Evolutionary conservation across 2,329 filamentous ascomycete species (phyloP).

Genomic region (Colletotrichum tanaceti): DNA sequence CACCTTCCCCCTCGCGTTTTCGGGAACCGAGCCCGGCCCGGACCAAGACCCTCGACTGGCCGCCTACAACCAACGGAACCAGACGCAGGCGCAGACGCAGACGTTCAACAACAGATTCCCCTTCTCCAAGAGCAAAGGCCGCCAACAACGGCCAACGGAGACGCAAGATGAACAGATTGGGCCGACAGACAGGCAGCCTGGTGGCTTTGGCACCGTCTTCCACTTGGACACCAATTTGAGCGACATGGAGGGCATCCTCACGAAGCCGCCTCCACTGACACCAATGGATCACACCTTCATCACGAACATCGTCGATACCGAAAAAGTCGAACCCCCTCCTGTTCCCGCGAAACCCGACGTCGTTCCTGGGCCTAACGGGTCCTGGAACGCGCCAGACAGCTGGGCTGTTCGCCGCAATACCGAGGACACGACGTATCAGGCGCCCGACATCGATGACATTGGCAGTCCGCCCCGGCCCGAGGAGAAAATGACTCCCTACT

Average conservation of each 20-base stretch:
- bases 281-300: slow-evolving; percentile 72
- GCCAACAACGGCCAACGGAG: slow-evolving; percentile 59
- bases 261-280: slow-evolving; percentile 75
- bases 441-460: slow-evolving; percentile 74
- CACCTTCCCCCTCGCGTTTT: slow-evolving; percentile 49
- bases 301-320: slow-evolving; percentile 55
- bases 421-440: slow-evolving; percentile 71
- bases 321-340: slow-evolving; percentile 51
- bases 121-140: slow-evolving; percentile 66
- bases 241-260: slow-evolving; percentile 92
- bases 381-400: slow-evolving; percentile 95
- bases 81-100: slow-evolving; percentile 50
- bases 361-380: slow-evolving; percentile 59
- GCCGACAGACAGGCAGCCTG: slow-evolving; percentile 65
- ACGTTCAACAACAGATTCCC: slow-evolving; percentile 73
- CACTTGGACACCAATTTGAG: slow-evolving; percentile 87
- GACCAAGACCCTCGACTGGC: slow-evolving; percentile 45
- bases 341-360: slow-evolving; percentile 34
- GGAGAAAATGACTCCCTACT: slow-evolving; percentile 82
- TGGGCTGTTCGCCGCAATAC: slow-evolving; percentile 87
- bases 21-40: slow-evolving; percentile 47
- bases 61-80: slow-evolving; percentile 51
- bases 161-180: slow-evolving; percentile 70
- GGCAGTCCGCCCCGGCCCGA: slow-evolving; percentile 76
- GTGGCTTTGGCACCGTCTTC: slow-evolving; percentile 68